Conservation (phyloP, 345 rosid genomes). For the Citrus cavaleriei region DNA sequence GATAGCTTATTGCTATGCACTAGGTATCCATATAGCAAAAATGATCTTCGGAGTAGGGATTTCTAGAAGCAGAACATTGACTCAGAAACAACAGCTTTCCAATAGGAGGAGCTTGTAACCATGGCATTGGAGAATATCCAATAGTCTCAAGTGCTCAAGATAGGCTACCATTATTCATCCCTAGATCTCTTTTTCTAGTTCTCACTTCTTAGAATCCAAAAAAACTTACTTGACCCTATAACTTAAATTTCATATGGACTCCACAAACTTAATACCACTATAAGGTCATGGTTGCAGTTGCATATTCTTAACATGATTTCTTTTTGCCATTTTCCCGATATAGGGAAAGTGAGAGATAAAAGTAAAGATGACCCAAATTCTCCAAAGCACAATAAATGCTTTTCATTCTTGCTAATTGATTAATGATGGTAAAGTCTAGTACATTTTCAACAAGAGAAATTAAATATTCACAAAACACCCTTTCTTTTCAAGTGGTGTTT, state of each 20-base stretch:
- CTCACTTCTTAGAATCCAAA: too few relatives aligned
- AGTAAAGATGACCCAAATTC: not conserved
- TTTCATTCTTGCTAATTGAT: not conserved
- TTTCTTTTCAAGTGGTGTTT: not conserved
- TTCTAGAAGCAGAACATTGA: not conserved
- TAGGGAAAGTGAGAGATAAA: too few relatives aligned
- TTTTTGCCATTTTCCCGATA: not conserved
- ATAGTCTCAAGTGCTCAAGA: not conserved
- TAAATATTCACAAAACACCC: constrained; percentile 12
- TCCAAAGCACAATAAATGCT: too few relatives aligned
- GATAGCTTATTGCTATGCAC: too few relatives aligned
- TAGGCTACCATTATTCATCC: not conserved
- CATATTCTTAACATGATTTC: not conserved
- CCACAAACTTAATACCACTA: not conserved
- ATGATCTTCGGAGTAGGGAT: not conserved
- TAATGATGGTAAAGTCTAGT: not conserved
- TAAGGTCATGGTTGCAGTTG: not conserved
- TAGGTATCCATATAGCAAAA: too few relatives aligned
- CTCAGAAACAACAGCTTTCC: not conserved
- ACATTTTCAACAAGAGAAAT: not conserved
- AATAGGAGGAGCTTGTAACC: not conserved
- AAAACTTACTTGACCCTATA: not conserved
- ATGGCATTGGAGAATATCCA: not conserved
- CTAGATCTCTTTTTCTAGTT: not conserved
- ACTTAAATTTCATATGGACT: not conserved